Evolutionary conservation across 345 rosid genomes (phyloP), one percentile per base, ranked within the genome.

Genomic region (Citropsis articulata): DNA sequence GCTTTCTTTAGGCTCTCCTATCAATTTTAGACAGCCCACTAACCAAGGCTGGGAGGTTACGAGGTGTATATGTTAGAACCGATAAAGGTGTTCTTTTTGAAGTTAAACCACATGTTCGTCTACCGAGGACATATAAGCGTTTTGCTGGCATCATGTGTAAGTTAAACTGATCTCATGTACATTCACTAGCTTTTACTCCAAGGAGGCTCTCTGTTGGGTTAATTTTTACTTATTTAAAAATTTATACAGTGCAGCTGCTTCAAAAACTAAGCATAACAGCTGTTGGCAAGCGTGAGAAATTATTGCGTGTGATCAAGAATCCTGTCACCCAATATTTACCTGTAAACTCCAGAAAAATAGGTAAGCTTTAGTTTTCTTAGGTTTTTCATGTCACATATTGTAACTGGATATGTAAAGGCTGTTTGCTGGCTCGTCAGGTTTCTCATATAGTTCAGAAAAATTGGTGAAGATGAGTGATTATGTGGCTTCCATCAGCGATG

Each of bases 51-150:
- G 98, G 98, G 77, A 91, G 92, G 77, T 84, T 95, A 73, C 84
- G 79, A 77, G 92, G 98, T 7, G 87, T 95, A 16, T 93, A 91
- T 69, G 97, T 95, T 80, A 89, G 77, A 84, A 95, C 98, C 7
- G 95, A 91, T 30, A 86, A 88, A 87, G 98, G 97, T 81, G 93
- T 95, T 35, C 97, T 93, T 73, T 87, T 95, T 82, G 92, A 95
- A 86, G 91, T 95, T 31, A 91, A 91, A 75, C 97, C 97, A 42
- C 89, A 93, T 80, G 98, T 91, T 48, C 95, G 98, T 63, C 83
- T 95, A 40, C 98, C 98, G 30, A 87, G 98, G 83, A 95, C 98
- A 24, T 93, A 80, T 73, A 92, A 92, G 84, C 92, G 97, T 0
- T 93, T 93, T 64, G 81, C 97, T 40, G 97, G 98, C 56, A 79